Percentiles rank a stretch among this genome's conserved stretches.
These are phyloP conservation scores for Fusarium tuaranense DNA, from an alignment of 2,329 filamentous ascomycete genomes.

Conservation along the genomic window DNA sequence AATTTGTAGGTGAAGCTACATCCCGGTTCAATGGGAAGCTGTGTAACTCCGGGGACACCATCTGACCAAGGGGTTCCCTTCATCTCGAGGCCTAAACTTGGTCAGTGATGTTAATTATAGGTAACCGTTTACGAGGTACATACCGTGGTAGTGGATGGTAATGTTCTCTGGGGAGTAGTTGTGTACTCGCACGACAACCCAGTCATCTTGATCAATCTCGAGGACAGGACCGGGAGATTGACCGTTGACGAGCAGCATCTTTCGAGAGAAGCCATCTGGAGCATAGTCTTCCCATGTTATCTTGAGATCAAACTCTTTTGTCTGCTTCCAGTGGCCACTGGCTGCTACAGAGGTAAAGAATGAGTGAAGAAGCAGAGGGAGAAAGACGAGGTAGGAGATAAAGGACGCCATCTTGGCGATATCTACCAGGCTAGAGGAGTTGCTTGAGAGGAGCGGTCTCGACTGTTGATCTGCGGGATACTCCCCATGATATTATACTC, in stretches of 20 bases:
- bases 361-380: conserved; percentile 16
- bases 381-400: neutral
- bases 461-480: neutral
- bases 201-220: conserved; percentile 63
- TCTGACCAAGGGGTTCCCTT: conserved; percentile 68
- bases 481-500: neutral
- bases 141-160: conserved; percentile 64
- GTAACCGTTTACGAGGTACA: fast-evolving
- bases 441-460: neutral
- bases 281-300: conserved; percentile 54
- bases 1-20: conserved; percentile 64
- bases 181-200: conserved; percentile 56
- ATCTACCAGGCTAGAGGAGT: neutral
- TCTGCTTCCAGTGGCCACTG: conserved; percentile 10
- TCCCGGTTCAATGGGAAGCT: conserved; percentile 63
- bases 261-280: conserved; percentile 58
- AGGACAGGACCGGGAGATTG: conserved; percentile 72
- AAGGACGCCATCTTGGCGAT: conserved; percentile 23
- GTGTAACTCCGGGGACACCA: conserved; percentile 68
- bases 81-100: conserved; percentile 59
- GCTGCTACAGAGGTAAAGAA: conserved; percentile 13
- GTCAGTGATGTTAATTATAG: neutral
- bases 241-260: conserved; percentile 67
- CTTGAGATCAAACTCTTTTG: conserved; percentile 43
- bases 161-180: conserved; percentile 62